A percentile compares a stretch with the other conserved stretches of the same genome.
Evolutionary conservation across 2,329 filamentous ascomycete species (phyloP).

Genomic region (Penicillium sclerotiorum): DNA sequence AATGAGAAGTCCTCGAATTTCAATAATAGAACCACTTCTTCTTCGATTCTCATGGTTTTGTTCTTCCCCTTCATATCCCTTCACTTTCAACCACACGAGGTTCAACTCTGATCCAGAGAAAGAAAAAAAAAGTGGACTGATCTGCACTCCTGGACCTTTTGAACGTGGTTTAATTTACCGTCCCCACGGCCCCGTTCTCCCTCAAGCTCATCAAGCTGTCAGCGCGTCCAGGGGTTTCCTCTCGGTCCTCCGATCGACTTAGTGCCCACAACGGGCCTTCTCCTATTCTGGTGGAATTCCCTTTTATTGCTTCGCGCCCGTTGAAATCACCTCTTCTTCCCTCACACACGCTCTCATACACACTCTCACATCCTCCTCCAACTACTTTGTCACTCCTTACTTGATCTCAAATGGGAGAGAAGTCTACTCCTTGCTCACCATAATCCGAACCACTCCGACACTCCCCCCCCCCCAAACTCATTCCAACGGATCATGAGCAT

Average conservation of each 20-base stretch:
- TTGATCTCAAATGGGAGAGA: slow-evolving; percentile 29
- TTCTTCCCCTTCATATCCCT: background rate
- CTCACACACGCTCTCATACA: slow-evolving; percentile 19
- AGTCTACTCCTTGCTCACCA: slow-evolving; percentile 22
- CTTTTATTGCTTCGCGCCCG: slow-evolving; percentile 32
- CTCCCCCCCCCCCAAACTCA: too few species aligned
- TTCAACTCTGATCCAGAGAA: too few species aligned
- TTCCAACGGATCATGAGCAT: slow-evolving; percentile 33
- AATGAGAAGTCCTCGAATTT: too few species aligned
- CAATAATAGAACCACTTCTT: too few species aligned
- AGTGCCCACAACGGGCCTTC: slow-evolving; percentile 37
- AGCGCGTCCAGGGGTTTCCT: slow-evolving; percentile 39
- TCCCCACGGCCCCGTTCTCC: slow-evolving; percentile 25
- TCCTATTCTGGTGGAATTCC: slow-evolving; percentile 38
- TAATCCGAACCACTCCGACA: too few species aligned
- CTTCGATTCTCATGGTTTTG: too few species aligned
- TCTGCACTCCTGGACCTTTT: slow-evolving; percentile 20
- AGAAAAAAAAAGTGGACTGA: slow-evolving; percentile 22
- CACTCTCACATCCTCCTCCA: slow-evolving; percentile 22
- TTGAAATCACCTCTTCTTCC: slow-evolving; percentile 19
- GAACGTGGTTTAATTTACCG: slow-evolving; percentile 31
- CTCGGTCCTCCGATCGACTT: slow-evolving; percentile 29
- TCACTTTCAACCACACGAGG: background rate
- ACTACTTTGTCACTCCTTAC: slow-evolving; percentile 29
- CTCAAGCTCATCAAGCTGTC: slow-evolving; percentile 36